Conservation (phyloP, 1,284 basidiomycete species). For the Tranzscheliella williamsii region DNA sequence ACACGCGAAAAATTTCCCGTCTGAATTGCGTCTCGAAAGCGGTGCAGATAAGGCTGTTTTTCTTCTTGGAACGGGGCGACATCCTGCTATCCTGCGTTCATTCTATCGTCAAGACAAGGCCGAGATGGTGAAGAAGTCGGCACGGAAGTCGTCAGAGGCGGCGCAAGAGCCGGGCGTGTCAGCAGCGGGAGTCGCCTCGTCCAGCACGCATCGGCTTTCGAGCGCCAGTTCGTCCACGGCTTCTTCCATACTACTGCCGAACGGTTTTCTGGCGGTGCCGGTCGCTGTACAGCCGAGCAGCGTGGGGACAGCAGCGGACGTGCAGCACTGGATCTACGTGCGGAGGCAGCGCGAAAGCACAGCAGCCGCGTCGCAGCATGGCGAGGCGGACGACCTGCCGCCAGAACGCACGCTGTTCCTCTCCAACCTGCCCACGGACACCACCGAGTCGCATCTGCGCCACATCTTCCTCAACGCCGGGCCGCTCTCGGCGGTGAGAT, state of each 20-base stretch:
- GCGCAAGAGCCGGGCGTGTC: too few species aligned
- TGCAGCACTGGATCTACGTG: constrained; percentile 27
- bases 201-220: too few species aligned
- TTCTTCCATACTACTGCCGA: constrained; percentile 3
- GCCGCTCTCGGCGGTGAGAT: constrained; percentile 28
- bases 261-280: constrained; percentile 29
- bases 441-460: constrained; percentile 41
- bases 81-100: too few species aligned
- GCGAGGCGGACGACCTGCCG: constrained; percentile 6
- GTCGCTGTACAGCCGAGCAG: constrained; percentile 1
- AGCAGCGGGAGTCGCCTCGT: too few species aligned
- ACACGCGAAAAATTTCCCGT: too few species aligned
- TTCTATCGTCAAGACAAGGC: too few species aligned
- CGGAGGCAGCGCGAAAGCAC: constrained; percentile 8
- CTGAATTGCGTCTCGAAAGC: too few species aligned
- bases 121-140: too few species aligned
- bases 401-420: constrained; percentile 52
- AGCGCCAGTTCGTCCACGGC: too few species aligned
- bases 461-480: constrained; percentile 49
- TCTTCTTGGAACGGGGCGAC: too few species aligned
- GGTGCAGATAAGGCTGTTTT: too few species aligned
- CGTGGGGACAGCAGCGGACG: background rate
- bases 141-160: too few species aligned
- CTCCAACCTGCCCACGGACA: constrained; percentile 54
- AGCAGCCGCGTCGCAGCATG: constrained; percentile 4